Conservation (phyloP, 2,329 filamentous ascomycete species). For the Endothia cerciana region DNA sequence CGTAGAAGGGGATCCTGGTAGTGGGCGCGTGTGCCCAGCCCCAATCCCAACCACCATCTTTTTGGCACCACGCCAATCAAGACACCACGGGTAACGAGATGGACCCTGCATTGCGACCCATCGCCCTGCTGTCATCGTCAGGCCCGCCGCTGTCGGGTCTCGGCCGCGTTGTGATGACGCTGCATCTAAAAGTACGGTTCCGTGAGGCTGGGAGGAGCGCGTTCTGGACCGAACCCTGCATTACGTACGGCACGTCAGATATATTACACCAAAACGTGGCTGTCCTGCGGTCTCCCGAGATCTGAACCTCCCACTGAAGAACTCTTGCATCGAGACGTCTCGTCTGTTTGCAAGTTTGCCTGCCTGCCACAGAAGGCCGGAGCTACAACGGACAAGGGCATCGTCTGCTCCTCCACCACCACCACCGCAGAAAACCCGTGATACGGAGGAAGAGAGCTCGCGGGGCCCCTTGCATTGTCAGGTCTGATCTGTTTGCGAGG, state of each 20-base stretch:
- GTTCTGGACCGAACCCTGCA: constrained; percentile 6
- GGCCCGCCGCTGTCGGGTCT: constrained; percentile 3
- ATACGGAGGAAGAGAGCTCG: not conserved
- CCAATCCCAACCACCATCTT: constrained; percentile 10
- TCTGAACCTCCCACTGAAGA: not conserved
- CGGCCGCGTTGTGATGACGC: constrained; percentile 12
- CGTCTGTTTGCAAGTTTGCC: too few relatives aligned
- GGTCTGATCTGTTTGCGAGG: not conserved
- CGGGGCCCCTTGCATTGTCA: not conserved
- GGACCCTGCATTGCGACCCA: constrained; percentile 3
- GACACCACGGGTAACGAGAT: not conserved
- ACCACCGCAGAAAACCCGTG: not conserved
- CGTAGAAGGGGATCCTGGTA: not conserved
- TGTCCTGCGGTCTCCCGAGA: not conserved
- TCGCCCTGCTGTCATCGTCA: not conserved
- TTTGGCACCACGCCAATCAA: not conserved
- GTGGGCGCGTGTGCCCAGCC: constrained; percentile 1
- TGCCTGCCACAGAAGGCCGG: not conserved
- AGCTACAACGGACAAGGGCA: not conserved
- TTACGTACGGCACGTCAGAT: not conserved
- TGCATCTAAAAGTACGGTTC: constrained; percentile 2
- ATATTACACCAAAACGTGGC: constrained; percentile 1
- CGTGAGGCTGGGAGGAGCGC: constrained; percentile 15
- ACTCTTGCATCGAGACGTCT: not conserved
- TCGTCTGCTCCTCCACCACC: not conserved